Base-by-base conservation (phyloP, 768 basidiomycete species). In the Leccinum barrowsii region DNA sequence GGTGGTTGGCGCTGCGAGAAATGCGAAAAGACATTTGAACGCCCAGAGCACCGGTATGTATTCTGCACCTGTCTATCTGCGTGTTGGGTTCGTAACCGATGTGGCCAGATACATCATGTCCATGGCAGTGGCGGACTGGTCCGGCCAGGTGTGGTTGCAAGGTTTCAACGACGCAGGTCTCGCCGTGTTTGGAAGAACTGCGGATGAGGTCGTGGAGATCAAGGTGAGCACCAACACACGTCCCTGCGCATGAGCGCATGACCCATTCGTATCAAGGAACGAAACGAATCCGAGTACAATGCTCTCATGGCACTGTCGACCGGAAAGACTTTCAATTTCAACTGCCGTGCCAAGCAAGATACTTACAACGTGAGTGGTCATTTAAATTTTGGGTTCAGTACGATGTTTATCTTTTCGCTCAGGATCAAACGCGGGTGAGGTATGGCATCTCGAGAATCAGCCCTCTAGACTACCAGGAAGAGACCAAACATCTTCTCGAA, bases 121-220 rank as follows among this genome's bases (percentile, higher is more conserved):
- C 40, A 79, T 97, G 77, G 91, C 90, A 50, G 87, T 93, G 2
- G 83, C 92, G n/a, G 97, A 99, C 72, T 83, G 86, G 76, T 90
- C 92, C 17, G 87, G 85, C 21, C 92, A 95, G 72, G 82, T 85
- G 17, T 98, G 96, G 96, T 76, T 98, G 48, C 91, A 92, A 61
- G 93, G 90, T 4, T 99, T 99, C 80, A 96, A 99, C 70, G 96
- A 98, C 6, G 84, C 89, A 34, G 97, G 94, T 5, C 72, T 85
- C 54, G 75, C 77, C 4, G 74, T 99, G 15, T 86, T 98, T 61
- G 89, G 84, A 26, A 87, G 85, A 76, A 75, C 82, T 32, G 96
- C 92, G 11, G 84, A 94, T 65, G 87, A 94, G 13, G 70, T 98
- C 46, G 73, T 86, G 56, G 80, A 78, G n/a, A 78, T 94, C 60